Evolutionary conservation across 495 filamentous ascomycete species (phyloP), one percentile per base, ranked within the genome.

Genomic region (Chaetomium tenue): DNA sequence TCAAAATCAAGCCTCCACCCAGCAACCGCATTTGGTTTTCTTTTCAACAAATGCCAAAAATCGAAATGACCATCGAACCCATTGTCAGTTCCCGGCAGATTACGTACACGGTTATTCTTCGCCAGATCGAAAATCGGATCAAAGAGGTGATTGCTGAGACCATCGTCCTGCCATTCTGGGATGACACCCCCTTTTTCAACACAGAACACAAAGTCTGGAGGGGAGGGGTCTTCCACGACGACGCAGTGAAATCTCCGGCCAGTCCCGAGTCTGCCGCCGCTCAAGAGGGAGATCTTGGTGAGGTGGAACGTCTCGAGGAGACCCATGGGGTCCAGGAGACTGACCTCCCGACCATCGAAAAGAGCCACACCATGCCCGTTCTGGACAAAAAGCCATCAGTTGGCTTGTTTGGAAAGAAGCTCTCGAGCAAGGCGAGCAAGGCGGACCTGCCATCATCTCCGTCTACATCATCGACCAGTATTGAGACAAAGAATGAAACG

Each of bases 81-180:
- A 92, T 98, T 66, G 92, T 98, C 57, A 96, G 92, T 76, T 89
- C 91, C 8, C 88, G 93, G 60, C 93, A 97, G 74, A 95, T 98
- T 57, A 97, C 94, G 0, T 98, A 93, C 74, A 88, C 87, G 8
- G 84, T 96, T 52, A 93, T 98, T 53, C 83, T 97, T 15, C 88
- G 92, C 55, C 89, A 92, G 55, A 98, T 98, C 64, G 94, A 98
- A 74, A 96, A 89, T 67, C 82, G 93, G 26, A 96, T 98, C 71
- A 87, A 93, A 61, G 92, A 97, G 74, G 91, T 97, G 46, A 81
- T 98, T 58, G 91, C 87, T 2, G 94, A 98, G 76, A 96, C 92
- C 18, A 74, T 97, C 11, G 94, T 98, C n/a, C 79, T 89, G 53
- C 95, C 95, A 0, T 91, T 95, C 71, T 98, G 93, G 91, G 94